These are phyloP conservation scores for Mortierella antarctica DNA, from an alignment of 192 early-diverging fungal genomes.

Conservation along the genomic window DNA sequence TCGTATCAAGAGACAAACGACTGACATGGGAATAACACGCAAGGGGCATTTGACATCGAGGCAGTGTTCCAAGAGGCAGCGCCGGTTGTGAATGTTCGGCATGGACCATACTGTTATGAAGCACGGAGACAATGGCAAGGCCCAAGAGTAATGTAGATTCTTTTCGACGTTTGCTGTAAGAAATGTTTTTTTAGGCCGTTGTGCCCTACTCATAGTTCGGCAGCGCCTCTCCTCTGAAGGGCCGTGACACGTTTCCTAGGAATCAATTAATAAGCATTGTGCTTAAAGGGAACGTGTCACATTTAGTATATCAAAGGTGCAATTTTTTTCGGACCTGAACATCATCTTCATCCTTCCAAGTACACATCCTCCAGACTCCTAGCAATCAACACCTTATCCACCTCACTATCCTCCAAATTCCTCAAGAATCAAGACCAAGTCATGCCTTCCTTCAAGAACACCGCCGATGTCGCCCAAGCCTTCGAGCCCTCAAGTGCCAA, in stretches of 20 bases:
- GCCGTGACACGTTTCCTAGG: slow-evolving; percentile 17
- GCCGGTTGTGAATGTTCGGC: too few species aligned
- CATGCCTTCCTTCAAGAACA: slow-evolving; percentile 27
- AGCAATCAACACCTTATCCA: background rate
- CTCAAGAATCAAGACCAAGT: background rate
- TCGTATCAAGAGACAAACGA: too few species aligned
- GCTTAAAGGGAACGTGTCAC: slow-evolving; percentile 31
- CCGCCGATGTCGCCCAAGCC: background rate
- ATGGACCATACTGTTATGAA: too few species aligned
- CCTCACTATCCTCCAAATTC: background rate
- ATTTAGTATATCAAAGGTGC: slow-evolving; percentile 17
- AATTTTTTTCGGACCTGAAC: background rate
- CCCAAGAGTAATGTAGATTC: too few species aligned
- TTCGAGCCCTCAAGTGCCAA: slow-evolving; percentile 17
- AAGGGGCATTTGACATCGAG: too few species aligned
- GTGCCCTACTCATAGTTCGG: too few species aligned
- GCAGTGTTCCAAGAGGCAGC: too few species aligned
- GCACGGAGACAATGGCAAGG: too few species aligned
- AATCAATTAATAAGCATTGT: slow-evolving; percentile 14
- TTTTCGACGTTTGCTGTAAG: too few species aligned
- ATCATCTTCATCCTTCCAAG: slow-evolving; percentile 1
- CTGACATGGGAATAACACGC: too few species aligned
- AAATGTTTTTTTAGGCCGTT: too few species aligned
- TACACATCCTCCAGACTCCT: background rate
- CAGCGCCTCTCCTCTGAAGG: too few species aligned